Evolutionary conservation across 768 basidiomycete genomes (phyloP), one percentile per base, ranked within the genome.

Genomic region (Trametopsis cervina): DNA sequence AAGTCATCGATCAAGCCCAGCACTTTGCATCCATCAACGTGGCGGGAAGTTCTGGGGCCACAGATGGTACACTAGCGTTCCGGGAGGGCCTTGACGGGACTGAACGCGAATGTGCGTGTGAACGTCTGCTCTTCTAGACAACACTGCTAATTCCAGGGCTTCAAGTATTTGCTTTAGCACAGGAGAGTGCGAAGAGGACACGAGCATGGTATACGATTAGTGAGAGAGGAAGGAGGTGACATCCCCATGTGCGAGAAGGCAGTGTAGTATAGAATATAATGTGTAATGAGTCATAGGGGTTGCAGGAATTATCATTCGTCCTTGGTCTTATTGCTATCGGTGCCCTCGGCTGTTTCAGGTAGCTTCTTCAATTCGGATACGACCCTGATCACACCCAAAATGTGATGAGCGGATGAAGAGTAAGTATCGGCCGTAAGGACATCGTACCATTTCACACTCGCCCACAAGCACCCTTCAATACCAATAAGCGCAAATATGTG

Each of bases 21-120:
- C 88, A 93, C 59, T 92, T 92, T 65, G 89, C 83, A 3, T 60
- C 62, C 15, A 47, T 63, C 26, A 57, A 59, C 6, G 40, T 49
- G 11, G 49, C 51, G 2, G 50, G 45, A 3, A 74, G 76, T 2
- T 69, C 76, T 3, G 63, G 72, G 10, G 68, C 71, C 5, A 78
- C 74, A 12, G 82, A 85, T 53, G 61, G 69, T 1, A 80, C 88
- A 4, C 83, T 86, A 54, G 69, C 77, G 11, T 97, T 97, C 59
- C 73, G 90, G 54, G 93, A 95, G 63, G 94, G 93, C 1, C 76
- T 97, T 51, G 93, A 97, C 47, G 81, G 78, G n/a, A 89, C 89
- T 12, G 93, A 97, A 63, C 77, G 94, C 54, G 91, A 95, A 71
- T 56, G 93, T 95, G 62, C 73, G 83, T 42, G 43, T 7, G 43